Percentiles rank a stretch among this genome's conserved stretches.
phyloP scores from a whole-genome alignment of 192 early-diverging fungal genomes.

The Tieghemiomyces parasiticus region DNA sequence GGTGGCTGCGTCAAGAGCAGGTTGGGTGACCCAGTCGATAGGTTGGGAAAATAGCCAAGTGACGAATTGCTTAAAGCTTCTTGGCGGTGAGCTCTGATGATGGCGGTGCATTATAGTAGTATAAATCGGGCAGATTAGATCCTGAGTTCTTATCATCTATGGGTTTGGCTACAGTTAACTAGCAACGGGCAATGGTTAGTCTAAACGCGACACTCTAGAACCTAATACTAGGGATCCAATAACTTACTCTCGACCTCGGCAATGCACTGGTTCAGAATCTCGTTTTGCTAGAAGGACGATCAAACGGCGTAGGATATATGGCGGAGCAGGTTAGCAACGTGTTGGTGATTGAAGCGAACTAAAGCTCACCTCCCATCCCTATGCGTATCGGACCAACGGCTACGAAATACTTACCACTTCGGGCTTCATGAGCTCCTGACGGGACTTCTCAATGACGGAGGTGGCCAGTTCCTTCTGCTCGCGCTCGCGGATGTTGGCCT shows the following conservation, averaged over 20 bases:
- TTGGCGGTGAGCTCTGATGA: no score
- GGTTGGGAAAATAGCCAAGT: no score
- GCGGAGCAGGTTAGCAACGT: neutral
- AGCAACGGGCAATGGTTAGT: no score
- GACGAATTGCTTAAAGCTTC: no score
- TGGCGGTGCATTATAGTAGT: no score
- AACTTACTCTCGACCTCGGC: conserved; percentile 31
- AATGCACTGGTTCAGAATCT: conserved; percentile 40
- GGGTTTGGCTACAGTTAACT: no score
- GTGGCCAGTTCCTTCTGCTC: conserved; percentile 81
- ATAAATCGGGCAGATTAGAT: no score
- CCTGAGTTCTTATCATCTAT: no score
- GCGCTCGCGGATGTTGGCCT: conserved; percentile 78
- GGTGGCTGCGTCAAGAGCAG: no score
- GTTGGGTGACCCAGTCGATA: no score
- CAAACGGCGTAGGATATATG: neutral
- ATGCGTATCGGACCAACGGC: neutral
- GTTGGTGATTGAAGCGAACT: neutral
- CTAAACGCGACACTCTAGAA: no score
- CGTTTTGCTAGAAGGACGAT: conserved; percentile 33
- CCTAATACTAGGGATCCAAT: neutral
- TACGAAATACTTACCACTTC: conserved; percentile 27
- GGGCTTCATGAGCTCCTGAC: conserved; percentile 48
- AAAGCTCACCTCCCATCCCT: neutral
- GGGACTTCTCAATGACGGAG: conserved; percentile 70